Percentiles rank a stretch among this genome's conserved stretches.
phyloP scores from a whole-genome alignment of 139 green algal genomes.

The Haematococcus sp. region DNA sequence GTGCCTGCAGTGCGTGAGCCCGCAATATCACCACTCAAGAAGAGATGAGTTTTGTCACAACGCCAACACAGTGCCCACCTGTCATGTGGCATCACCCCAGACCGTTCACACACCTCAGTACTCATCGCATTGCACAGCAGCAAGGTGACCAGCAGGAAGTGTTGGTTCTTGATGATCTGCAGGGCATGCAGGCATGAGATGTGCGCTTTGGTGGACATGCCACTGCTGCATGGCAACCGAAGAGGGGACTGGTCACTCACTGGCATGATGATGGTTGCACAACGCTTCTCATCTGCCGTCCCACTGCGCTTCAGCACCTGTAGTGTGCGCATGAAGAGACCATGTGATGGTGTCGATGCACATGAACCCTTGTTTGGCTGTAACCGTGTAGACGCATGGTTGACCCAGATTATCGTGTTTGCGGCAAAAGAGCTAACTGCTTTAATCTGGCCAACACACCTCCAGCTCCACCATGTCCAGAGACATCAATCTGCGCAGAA shows the following conservation, averaged over 20 bases:
- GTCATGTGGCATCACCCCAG: too few species aligned
- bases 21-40: neutral
- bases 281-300: slow-evolving; percentile 39
- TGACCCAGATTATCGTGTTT: too few species aligned
- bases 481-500: slow-evolving; percentile 57
- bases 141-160: slow-evolving; percentile 69
- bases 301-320: slow-evolving; percentile 67
- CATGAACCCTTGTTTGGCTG: neutral
- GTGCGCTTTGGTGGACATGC: too few species aligned
- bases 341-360: neutral
- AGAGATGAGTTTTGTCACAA: neutral
- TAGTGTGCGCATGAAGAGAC: neutral
- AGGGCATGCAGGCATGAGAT: neutral
- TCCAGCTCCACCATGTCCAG: slow-evolving; percentile 67
- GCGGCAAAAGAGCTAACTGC: too few species aligned
- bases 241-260: slow-evolving; percentile 3
- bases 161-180: slow-evolving; percentile 50
- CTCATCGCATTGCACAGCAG: slow-evolving; percentile 67
- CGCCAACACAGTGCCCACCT: too few species aligned
- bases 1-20: slow-evolving; percentile 29
- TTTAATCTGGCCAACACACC: too few species aligned
- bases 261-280: slow-evolving; percentile 27
- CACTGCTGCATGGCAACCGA: too few species aligned
- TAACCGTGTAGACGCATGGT: too few species aligned
- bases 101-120: slow-evolving; percentile 47